A percentile compares a stretch with the other conserved stretches of the same genome.
Evolutionary conservation across 371 early-diverging fungal genomes (phyloP).

Genomic region (Cokeromyces recurvatus): DNA sequence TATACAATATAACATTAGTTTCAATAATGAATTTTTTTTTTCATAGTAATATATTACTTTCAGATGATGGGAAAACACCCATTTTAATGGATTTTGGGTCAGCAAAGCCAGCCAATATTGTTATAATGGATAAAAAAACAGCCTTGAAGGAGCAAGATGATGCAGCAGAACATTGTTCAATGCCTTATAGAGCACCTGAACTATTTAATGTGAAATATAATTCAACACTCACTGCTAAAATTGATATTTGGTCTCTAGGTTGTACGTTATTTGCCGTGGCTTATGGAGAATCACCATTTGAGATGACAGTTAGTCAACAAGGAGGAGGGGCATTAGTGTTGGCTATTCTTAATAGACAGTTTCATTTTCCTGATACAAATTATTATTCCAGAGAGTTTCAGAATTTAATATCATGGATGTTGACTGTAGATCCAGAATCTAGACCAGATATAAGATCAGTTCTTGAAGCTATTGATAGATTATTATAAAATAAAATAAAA

Average conservation of each 20-base stretch:
- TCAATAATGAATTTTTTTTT: no score
- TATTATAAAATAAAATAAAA: background rate
- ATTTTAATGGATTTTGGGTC: constrained; percentile 77
- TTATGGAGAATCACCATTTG: constrained; percentile 65
- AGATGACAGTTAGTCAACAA: constrained; percentile 46
- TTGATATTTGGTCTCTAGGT: constrained; percentile 73
- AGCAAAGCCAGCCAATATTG: constrained; percentile 48
- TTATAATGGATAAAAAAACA: constrained; percentile 45
- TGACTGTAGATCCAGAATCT: constrained; percentile 56
- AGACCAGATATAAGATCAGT: constrained; percentile 58
- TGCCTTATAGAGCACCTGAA: constrained; percentile 75
- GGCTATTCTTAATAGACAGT: constrained; percentile 58
- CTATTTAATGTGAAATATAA: constrained; percentile 67
- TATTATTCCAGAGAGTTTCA: constrained; percentile 57
- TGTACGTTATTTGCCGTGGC: constrained; percentile 69
- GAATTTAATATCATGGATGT: constrained; percentile 62
- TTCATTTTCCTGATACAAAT: constrained; percentile 36
- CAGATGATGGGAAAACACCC: constrained; percentile 64
- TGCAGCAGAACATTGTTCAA: constrained; percentile 61
- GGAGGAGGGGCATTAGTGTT: constrained; percentile 54
- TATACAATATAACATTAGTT: constrained; percentile 8
- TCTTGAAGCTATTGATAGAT: constrained; percentile 1
- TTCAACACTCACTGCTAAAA: constrained; percentile 50
- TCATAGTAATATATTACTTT: constrained; percentile 50
- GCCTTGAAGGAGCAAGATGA: constrained; percentile 59